Base-by-base conservation (phyloP, 179 eudicot genomes). In the Silene noctiflora region DNA sequence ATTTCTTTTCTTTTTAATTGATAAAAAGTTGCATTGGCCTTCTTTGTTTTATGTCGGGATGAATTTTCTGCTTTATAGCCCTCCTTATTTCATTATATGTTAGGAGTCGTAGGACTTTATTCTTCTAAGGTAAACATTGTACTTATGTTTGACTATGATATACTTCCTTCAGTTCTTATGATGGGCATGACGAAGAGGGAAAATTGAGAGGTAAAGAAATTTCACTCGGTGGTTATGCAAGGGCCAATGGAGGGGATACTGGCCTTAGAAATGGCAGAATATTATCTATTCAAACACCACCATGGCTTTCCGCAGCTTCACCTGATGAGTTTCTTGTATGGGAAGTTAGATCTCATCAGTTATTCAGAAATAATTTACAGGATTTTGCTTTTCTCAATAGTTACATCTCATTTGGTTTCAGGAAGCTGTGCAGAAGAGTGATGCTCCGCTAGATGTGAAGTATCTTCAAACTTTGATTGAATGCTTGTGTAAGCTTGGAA, bases 251-350 rank as follows among this genome's bases (percentile, higher is more conserved):
- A 74, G 91, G 86, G 78, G 90, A 88, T 81, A 77, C 24, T 86
- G 80, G 81, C 67, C 72, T 72, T 14, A 88, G 81, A 84, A 91
- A 88, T 77, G 78, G 76, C 53, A 85, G 86, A 82, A 20, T 70
- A 33, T 56, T 86, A 67, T 86, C 90, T 77, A 89, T 80, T 81
- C 97, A 87, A 77, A 86, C 88, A 83, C 95, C 97, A 65, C 78
- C 87, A 20, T 95, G 99, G 99, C 97, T 95, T 81, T 89, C 89
- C 42, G 82, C 80, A 51, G 90, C 99, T 77, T 87, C 93, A 53
- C 99, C 99, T 24, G 97, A 94, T 79, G 98, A 94, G 83, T 94
- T 94, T 86, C 88, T 89, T 84, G 98, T 94, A 94, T 66, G 92
- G 6, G 25, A 39, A 25, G 25, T 73, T 21, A 60, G 69, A 62